Conservation (phyloP, 257 asterid genomes). For the Solanum sitiens region DNA sequence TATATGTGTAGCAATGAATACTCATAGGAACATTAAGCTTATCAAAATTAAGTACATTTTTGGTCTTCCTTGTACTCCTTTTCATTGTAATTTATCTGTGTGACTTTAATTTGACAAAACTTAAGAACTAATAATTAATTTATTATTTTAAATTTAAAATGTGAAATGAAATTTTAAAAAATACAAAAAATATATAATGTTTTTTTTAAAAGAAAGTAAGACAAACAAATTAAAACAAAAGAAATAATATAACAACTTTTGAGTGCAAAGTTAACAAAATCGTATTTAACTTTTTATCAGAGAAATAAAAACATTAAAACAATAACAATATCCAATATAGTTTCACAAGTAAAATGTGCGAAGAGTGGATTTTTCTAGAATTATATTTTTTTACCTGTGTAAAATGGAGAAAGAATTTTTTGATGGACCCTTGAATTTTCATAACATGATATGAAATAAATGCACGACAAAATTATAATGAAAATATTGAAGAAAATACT, state of each 20-base stretch:
- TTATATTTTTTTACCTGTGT: not conserved
- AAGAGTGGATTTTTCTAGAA: not conserved
- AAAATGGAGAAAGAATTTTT: not conserved
- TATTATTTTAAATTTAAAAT: too few species aligned
- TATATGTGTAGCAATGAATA: too few species aligned
- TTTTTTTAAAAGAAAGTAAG: too few species aligned
- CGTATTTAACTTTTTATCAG: not conserved
- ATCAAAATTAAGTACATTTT: not conserved
- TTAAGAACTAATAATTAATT: not conserved
- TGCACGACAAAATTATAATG: not conserved
- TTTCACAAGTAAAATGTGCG: not conserved
- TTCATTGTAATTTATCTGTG: not conserved
- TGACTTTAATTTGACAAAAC: too few species aligned
- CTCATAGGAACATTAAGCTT: not conserved
- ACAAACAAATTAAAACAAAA: not conserved
- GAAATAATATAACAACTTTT: not conserved
- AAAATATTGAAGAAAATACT: not conserved
- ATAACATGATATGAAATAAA: not conserved
- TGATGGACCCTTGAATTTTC: rapidly evolving
- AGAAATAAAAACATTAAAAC: not conserved
- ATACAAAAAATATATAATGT: too few species aligned
- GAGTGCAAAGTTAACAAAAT: not conserved
- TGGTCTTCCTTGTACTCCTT: not conserved
- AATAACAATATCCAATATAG: not conserved
- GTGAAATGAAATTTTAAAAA: not conserved